Percentiles rank a stretch among this genome's conserved stretches.
These are phyloP conservation scores for Kodamaea ohmeri DNA, from an alignment of 1,139 yeast species.

Conservation along the genomic window DNA sequence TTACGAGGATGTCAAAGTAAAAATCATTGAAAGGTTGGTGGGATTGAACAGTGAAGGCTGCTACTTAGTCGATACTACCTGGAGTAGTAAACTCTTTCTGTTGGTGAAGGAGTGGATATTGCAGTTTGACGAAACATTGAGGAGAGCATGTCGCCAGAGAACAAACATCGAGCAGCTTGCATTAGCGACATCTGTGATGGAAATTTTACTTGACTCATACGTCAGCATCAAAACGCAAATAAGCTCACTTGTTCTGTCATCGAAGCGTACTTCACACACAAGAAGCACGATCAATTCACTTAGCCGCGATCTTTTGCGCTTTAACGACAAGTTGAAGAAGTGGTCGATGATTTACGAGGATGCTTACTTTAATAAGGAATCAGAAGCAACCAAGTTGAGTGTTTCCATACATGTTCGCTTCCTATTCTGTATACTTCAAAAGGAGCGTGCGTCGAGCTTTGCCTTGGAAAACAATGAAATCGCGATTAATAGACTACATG, in stretches of 20 bases:
- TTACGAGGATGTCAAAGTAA: constrained; percentile 46
- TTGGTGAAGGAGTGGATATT: constrained; percentile 34
- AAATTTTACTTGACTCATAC: constrained; percentile 53
- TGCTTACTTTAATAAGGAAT: constrained; percentile 10
- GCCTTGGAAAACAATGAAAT: constrained; percentile 31
- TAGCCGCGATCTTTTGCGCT: constrained; percentile 36
- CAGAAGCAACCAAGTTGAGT: background rate
- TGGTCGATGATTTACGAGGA: constrained; percentile 33
- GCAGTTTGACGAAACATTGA: constrained; percentile 28
- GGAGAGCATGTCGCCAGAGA: constrained; percentile 4
- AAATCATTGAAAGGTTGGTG: constrained; percentile 42
- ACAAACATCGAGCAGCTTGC: constrained; percentile 9
- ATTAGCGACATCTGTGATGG: constrained; percentile 43
- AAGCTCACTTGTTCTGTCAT: constrained; percentile 16
- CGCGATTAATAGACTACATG: constrained; percentile 25
- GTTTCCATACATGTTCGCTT: constrained; percentile 20
- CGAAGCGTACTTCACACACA: constrained; percentile 22
- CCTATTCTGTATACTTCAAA: constrained; percentile 36
- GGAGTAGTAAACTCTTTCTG: constrained; percentile 25
- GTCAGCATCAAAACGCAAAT: constrained; percentile 32
- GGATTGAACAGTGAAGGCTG: constrained; percentile 18
- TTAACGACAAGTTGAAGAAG: constrained; percentile 35
- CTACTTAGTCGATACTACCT: constrained; percentile 23
- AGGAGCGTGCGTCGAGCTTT: constrained; percentile 31
- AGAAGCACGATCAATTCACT: constrained; percentile 28